These are phyloP conservation scores for Fistulifera pelliculosa DNA, from an alignment of 108 stramenopile genomes.

Conservation along the genomic window DNA sequence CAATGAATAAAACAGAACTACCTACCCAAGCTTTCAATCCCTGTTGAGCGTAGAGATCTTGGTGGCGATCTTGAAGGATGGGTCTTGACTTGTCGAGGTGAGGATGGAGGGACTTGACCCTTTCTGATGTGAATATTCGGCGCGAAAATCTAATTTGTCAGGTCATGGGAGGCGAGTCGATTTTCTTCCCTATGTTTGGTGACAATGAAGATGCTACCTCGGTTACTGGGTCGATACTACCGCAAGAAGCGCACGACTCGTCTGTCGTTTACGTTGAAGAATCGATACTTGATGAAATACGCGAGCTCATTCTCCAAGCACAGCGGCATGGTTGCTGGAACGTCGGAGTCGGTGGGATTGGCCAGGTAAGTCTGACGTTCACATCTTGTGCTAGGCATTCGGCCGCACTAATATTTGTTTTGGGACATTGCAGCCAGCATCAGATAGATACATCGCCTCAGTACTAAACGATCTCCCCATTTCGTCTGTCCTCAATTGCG, in stretches of 20 bases:
- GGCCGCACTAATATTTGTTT: not conserved
- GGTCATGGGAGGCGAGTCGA: conserved; percentile 60
- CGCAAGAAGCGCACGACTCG: conserved; percentile 1
- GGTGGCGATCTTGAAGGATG: conserved; percentile 47
- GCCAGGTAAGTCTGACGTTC: conserved; percentile 10
- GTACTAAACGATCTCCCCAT: conserved; percentile 57
- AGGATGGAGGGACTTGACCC: conserved; percentile 70
- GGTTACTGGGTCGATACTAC: not conserved
- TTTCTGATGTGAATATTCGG: conserved; percentile 66
- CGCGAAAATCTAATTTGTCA: conserved; percentile 65
- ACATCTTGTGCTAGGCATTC: not conserved
- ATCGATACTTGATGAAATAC: conserved; percentile 65
- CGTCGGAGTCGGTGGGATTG: conserved; percentile 54
- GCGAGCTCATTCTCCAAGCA: conserved; percentile 60
- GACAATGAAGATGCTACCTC: conserved; percentile 10
- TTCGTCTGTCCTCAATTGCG: conserved; percentile 59
- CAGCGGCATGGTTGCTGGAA: conserved; percentile 65
- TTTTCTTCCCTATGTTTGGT: conserved; percentile 50
- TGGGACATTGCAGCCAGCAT: conserved; percentile 21
- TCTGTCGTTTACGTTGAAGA: conserved; percentile 23
- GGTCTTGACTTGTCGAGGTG: conserved; percentile 73
- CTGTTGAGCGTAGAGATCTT: conserved; percentile 72
- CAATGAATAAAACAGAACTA: conserved; percentile 40
- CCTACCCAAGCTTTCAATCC: conserved; percentile 81
- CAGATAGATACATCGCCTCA: conserved; percentile 36